These are phyloP conservation scores for Cicer pinnatifidum DNA, from an alignment of 306 rosid genomes.

Conservation along the genomic window DNA sequence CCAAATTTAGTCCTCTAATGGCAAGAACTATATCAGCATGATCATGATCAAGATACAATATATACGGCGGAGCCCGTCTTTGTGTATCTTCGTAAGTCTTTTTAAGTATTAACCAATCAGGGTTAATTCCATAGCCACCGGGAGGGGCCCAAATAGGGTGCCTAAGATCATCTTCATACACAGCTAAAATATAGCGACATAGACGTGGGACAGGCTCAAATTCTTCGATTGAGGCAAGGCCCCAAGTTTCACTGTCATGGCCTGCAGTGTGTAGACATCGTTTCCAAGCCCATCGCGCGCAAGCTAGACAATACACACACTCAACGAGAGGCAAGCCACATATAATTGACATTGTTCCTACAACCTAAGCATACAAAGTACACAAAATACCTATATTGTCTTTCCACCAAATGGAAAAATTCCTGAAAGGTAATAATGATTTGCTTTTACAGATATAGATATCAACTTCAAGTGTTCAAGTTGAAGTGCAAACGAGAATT, in stretches of 20 bases:
- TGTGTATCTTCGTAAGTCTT: conserved; percentile 72
- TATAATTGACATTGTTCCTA: conserved; percentile 68
- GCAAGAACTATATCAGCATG: conserved; percentile 87
- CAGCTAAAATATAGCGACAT: conserved; percentile 84
- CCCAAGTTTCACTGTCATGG: conserved; percentile 97
- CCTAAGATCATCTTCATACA: conserved; percentile 81
- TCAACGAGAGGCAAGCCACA: conserved; percentile 90
- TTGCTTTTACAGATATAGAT: conserved; percentile 21
- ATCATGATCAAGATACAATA: conserved; percentile 77
- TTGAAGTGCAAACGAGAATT: conserved; percentile 30
- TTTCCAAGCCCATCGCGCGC: conserved; percentile 96
- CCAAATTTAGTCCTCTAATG: conserved; percentile 85
- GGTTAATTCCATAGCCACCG: conserved; percentile 86
- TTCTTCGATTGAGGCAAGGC: conserved; percentile 73
- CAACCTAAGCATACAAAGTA: conserved; percentile 40
- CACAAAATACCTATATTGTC: conserved; percentile 30
- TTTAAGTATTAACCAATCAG: conserved; percentile 65
- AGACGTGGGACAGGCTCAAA: conserved; percentile 89
- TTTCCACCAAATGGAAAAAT: conserved; percentile 28
- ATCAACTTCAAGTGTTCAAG: conserved; percentile 23
- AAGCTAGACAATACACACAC: conserved; percentile 90
- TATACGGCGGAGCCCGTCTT: conserved; percentile 82
- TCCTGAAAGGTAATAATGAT: conserved; percentile 9
- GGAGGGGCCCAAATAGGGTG: conserved; percentile 82
- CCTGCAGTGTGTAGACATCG: conserved; percentile 88